Evolutionary conservation across 2,329 filamentous ascomycete species (phyloP), one percentile per base, ranked within the genome.

Genomic region (Drechslerella stenobrocha): DNA sequence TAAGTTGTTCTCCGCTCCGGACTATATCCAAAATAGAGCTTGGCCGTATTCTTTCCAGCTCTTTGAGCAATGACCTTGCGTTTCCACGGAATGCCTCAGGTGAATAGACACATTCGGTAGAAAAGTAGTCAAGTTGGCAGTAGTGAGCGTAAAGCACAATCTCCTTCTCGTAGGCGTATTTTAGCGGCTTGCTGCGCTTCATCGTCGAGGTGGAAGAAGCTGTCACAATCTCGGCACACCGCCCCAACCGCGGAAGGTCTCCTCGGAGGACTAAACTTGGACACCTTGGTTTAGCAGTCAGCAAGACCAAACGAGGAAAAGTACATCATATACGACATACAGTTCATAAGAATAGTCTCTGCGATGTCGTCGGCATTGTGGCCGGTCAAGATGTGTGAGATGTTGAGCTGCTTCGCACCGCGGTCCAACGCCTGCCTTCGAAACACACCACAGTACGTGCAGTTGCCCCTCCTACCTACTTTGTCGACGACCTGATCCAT

Each of bases 401-500:
- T 95, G 0, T 84, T 87, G 59, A 98, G 78, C 76, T 88, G 86
- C 73, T 90, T 91, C 3, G 93, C 90, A 15, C 93, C 93, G 6
- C 93, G 85, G 76, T 98, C 93, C 30, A 98, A 81, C 1, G 93
- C 93, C 78, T 98, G 93, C 63, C 95, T 83, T 55, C 93, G 82
- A 75, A 98, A 98, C 15, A 98, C 93, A 11, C 93, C 93, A 74
- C 93, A 98, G 75, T 98, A 98, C 26, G 95, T 98, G 81, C 93
- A 98, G 77, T 98, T 98, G 26, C 92, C 91, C 77, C 96, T 97
- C 79, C 96, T 97, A 11, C 93, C 93, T 51, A 98, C 88, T 47
- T 92, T 89, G 73, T 91, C 88, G 2, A 98, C 95, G 7, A 98
- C 93, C 75, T 97, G 90, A 74, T 98, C 93, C 93, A 98, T 98